Conservation (phyloP, 1,284 basidiomycete species). For the Coniophora puteana region DNA sequence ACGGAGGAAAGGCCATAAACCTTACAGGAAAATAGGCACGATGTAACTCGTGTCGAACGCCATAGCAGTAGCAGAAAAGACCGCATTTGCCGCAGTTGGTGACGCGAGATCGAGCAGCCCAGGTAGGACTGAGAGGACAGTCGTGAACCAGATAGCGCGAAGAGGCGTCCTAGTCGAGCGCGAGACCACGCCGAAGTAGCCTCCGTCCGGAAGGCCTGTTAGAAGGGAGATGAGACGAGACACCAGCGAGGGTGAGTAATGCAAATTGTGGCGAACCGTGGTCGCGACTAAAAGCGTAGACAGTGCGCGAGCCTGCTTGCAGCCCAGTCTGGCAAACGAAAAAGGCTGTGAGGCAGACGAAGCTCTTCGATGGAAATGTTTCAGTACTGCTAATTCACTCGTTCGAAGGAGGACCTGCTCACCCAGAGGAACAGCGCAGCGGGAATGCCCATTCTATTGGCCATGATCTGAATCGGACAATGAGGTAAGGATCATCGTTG, state of each 20-base stretch:
- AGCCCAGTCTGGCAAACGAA: constrained; percentile 80
- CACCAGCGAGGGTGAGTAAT: no score
- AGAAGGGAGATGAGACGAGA: no score
- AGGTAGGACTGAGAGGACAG: constrained; percentile 67
- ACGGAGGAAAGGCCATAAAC: constrained; percentile 21
- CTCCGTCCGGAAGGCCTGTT: constrained; percentile 82
- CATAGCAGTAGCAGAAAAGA: constrained; percentile 80
- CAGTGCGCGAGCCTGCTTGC: constrained; percentile 84
- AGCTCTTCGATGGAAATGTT: no score
- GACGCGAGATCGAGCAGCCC: constrained; percentile 77
- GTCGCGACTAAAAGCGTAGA: constrained; percentile 91
- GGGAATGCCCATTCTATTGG: constrained; percentile 65
- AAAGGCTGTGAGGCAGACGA: constrained; percentile 80
- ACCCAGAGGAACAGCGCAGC: constrained; percentile 73
- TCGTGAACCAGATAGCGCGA: constrained; percentile 79
- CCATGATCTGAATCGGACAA: constrained; percentile 75
- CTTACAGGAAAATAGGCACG: constrained; percentile 69
- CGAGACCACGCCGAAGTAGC: constrained; percentile 74
- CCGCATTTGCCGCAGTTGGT: constrained; percentile 75
- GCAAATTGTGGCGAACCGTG: no score
- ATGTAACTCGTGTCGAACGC: constrained; percentile 70
- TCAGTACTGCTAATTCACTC: no score
- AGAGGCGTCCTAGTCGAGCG: constrained; percentile 72
- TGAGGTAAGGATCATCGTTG: no score
- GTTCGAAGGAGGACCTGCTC: no score